These are phyloP conservation scores for Jimgerdemannia lactiflua DNA, from an alignment of 192 early-diverging fungal species.

Conservation along the genomic window DNA sequence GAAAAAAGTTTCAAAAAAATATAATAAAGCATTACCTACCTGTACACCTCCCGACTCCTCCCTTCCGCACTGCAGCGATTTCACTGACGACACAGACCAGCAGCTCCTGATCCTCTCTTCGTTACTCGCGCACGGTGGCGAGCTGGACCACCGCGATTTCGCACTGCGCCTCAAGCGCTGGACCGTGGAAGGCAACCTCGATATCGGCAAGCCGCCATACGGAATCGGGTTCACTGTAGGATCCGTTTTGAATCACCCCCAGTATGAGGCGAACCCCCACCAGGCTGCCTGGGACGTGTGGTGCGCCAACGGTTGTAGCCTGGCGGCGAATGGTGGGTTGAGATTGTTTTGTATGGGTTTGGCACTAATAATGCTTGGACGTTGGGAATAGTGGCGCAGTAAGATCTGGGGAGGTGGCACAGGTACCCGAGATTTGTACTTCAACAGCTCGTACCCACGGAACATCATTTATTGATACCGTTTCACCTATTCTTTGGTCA, in stretches of 20 bases:
- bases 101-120: conserved; percentile 51
- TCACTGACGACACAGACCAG: conserved; percentile 58
- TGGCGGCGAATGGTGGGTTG: conserved; percentile 34
- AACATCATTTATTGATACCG: no score
- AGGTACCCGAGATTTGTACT: no score
- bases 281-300: conserved; percentile 38
- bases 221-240: conserved; percentile 55
- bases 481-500: no score
- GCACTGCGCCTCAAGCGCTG: conserved; percentile 48
- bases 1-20: background rate
- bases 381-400: background rate
- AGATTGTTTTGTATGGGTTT: background rate
- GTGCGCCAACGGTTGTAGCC: conserved; percentile 18
- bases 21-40: background rate
- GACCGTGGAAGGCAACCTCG: conserved; percentile 46
- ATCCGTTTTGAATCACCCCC: conserved; percentile 37
- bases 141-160: conserved; percentile 47
- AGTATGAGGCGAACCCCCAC: conserved; percentile 45
- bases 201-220: conserved; percentile 49
- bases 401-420: no score
- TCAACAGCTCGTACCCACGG: no score
- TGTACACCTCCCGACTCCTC: background rate
- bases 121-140: conserved; percentile 41
- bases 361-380: background rate
- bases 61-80: conserved; percentile 22